Percentiles rank a stretch among this genome's conserved stretches.
Conservation (phyloP, 768 basidiomycete species). For the Xerocomellus dryophilus region DNA sequence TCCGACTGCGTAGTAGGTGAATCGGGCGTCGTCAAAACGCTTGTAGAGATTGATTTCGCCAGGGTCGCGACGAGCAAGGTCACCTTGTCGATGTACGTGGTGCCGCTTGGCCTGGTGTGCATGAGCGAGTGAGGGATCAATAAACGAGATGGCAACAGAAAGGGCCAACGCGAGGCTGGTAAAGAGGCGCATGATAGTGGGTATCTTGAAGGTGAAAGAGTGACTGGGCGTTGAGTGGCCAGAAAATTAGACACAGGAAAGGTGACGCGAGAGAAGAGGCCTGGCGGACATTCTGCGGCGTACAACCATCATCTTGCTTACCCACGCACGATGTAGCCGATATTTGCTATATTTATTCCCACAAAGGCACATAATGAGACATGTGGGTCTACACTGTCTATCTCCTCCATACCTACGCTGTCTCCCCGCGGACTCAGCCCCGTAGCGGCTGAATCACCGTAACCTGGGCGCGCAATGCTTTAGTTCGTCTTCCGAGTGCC, state of each 20-base stretch:
- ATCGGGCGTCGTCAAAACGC: constrained; percentile 22
- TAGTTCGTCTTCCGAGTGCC: not conserved
- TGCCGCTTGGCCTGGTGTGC: constrained; percentile 22
- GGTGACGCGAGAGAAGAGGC: not conserved
- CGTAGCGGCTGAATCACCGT: constrained; percentile 57
- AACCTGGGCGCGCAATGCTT: constrained; percentile 34
- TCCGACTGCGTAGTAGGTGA: constrained; percentile 42
- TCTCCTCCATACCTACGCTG: not conserved
- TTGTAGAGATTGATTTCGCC: constrained; percentile 23
- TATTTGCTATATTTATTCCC: not conserved
- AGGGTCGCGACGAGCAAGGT: constrained; percentile 25
- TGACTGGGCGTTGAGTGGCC: constrained; percentile 12
- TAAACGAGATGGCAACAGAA: constrained; percentile 16
- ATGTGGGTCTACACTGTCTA: not conserved
- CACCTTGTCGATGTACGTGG: constrained; percentile 21
- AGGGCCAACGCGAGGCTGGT: constrained; percentile 20
- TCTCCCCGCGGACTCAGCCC: constrained; percentile 35
- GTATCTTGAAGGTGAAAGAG: constrained; percentile 16
- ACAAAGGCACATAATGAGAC: not conserved
- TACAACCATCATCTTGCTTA: constrained; percentile 7
- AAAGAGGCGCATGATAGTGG: constrained; percentile 23
- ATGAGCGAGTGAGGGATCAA: constrained; percentile 19
- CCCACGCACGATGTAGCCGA: not conserved
- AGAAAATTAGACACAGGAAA: constrained; percentile 7
- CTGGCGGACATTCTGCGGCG: not conserved